These are phyloP conservation scores for Amanita muscaria DNA, from an alignment of 768 basidiomycete species.

Conservation along the genomic window DNA sequence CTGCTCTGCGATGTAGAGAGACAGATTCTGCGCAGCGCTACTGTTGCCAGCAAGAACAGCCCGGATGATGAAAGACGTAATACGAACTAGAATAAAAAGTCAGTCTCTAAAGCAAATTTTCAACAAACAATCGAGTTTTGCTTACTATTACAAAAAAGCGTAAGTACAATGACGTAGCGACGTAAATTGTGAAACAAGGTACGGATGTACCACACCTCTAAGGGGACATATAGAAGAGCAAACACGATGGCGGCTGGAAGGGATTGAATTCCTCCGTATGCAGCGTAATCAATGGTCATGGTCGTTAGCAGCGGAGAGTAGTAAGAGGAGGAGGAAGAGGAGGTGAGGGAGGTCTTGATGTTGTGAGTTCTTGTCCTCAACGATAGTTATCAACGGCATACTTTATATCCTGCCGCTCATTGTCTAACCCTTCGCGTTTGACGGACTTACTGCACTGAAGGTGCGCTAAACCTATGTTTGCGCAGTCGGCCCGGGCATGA, in stretches of 20 bases:
- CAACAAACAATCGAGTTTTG: not conserved
- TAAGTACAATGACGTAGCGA: constrained; percentile 20
- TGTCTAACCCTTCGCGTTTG: too few relatives aligned
- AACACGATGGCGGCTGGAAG: constrained; percentile 28
- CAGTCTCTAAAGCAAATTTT: not conserved
- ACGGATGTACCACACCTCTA: constrained; percentile 21
- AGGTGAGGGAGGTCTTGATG: too few relatives aligned
- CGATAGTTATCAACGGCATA: too few relatives aligned
- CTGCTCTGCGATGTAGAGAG: constrained; percentile 28
- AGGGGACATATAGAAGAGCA: constrained; percentile 24
- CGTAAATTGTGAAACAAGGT: constrained; percentile 16
- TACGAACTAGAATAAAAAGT: constrained; percentile 24
- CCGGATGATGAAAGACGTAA: constrained; percentile 31
- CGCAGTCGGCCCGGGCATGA: too few relatives aligned
- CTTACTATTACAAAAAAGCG: constrained; percentile 32
- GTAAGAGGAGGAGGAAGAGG: too few relatives aligned
- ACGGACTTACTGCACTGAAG: too few relatives aligned
- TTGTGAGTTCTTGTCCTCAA: too few relatives aligned
- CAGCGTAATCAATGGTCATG: constrained; percentile 24
- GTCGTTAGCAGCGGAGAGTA: too few relatives aligned
- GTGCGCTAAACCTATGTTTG: too few relatives aligned
- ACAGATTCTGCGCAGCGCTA: constrained; percentile 22
- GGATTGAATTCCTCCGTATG: constrained; percentile 25
- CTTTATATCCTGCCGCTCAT: too few relatives aligned
- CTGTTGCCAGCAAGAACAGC: constrained; percentile 25